Percentiles rank a stretch among this genome's conserved stretches.
Conservation (phyloP, 495 filamentous ascomycete species). For the Physcia stellaris region DNA sequence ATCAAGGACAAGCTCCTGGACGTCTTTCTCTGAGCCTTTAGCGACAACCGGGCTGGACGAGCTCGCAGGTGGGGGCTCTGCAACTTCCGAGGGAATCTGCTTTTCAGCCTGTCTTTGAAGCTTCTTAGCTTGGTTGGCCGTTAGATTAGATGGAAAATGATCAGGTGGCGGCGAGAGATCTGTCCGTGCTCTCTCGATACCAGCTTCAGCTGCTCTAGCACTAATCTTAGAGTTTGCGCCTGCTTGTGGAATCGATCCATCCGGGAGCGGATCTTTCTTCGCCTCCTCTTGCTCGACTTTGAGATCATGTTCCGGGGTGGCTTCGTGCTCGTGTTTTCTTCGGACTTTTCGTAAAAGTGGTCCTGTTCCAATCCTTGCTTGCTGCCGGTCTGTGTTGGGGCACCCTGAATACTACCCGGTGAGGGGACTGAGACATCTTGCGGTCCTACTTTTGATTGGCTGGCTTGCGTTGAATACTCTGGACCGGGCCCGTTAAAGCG, state of each 20-base stretch:
- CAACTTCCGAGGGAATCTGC: slow-evolving; percentile 38
- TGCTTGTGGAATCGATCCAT: slow-evolving; percentile 28
- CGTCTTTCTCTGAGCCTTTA: slow-evolving; percentile 7
- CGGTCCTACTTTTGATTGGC: slow-evolving; percentile 12
- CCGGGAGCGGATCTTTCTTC: slow-evolving; percentile 24
- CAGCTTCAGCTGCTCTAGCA: no score
- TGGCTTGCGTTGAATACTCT: slow-evolving; percentile 14
- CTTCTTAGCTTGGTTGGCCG: slow-evolving; percentile 28
- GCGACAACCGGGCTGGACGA: slow-evolving; percentile 15
- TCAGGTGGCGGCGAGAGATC: no score
- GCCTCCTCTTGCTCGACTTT: slow-evolving; percentile 29
- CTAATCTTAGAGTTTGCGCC: no score
- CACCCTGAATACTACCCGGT: slow-evolving; percentile 3
- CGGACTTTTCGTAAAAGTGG: slow-evolving; percentile 27
- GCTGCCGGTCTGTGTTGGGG: background rate
- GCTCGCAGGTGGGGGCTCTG: slow-evolving; percentile 22
- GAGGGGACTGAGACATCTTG: slow-evolving; percentile 4
- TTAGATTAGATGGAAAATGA: no score
- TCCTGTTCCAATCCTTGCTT: slow-evolving; percentile 29
- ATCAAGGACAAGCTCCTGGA: slow-evolving; percentile 23
- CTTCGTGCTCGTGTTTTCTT: slow-evolving; percentile 17
- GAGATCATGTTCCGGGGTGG: slow-evolving; percentile 19
- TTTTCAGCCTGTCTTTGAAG: slow-evolving; percentile 39
- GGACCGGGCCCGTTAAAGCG: slow-evolving; percentile 34
- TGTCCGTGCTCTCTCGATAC: no score